These are phyloP conservation scores for Cercospora citrullina DNA, from an alignment of 2,329 filamentous ascomycete genomes.

Conservation along the genomic window DNA sequence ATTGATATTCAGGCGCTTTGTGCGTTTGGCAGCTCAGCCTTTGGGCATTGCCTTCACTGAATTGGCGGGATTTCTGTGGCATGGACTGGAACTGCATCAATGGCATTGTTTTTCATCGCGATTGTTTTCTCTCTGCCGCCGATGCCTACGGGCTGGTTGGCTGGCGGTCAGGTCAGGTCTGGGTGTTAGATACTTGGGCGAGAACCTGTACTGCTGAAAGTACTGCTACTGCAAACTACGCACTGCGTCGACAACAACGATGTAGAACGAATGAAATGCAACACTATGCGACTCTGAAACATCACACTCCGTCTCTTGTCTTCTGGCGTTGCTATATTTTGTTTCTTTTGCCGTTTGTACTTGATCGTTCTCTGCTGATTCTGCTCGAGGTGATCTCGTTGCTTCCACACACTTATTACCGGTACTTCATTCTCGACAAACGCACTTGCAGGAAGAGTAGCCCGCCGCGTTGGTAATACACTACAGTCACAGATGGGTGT, in stretches of 20 bases:
- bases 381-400: neutral
- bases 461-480: constrained; percentile 12
- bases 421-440: neutral
- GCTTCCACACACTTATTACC: neutral
- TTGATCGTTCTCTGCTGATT: neutral
- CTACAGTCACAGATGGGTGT: neutral
- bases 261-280: neutral
- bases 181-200: constrained; percentile 1
- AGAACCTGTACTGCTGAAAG: constrained; percentile 6
- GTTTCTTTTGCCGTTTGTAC: neutral
- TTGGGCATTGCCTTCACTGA: constrained; percentile 9
- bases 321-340: neutral
- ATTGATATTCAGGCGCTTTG: constrained; percentile 5
- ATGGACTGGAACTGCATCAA: neutral
- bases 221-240: neutral
- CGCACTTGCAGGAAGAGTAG: constrained; percentile 9
- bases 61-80: neutral
- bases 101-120: constrained; percentile 1
- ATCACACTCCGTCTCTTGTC: neutral
- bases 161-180: constrained; percentile 9
- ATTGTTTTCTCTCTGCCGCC: constrained; percentile 2
- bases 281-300: neutral
- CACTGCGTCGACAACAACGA: neutral
- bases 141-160: constrained; percentile 4
- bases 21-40: constrained; percentile 13